phyloP scores from a whole-genome alignment of 1,284 basidiomycete genomes.

The Sporisorium scitamineum region DNA sequence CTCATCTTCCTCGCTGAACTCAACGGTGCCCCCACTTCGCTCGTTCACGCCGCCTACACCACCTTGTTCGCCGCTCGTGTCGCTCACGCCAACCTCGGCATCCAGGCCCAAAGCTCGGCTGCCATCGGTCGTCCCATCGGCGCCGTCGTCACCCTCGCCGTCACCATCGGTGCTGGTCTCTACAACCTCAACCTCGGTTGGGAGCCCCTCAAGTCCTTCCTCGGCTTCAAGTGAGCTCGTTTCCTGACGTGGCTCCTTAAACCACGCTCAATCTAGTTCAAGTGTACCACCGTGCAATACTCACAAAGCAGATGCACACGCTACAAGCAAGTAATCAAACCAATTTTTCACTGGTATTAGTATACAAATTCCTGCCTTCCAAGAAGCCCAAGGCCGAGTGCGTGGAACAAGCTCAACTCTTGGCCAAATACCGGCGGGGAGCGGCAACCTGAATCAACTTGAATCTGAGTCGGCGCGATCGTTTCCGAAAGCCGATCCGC shows the following conservation, averaged over 20 bases:
- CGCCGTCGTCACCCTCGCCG: constrained; percentile 48
- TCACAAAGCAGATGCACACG: constrained; percentile 1
- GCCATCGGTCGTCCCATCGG: constrained; percentile 54
- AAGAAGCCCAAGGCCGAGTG: neutral
- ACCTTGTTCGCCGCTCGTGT: constrained; percentile 64
- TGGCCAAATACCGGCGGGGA: neutral
- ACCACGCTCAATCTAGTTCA: constrained; percentile 4
- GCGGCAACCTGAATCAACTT: neutral
- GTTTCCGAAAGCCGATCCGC: neutral
- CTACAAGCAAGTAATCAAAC: constrained; percentile 7
- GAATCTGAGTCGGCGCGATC: neutral
- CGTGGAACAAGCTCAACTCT: neutral
- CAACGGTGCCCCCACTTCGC: constrained; percentile 68
- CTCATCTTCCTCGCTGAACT: constrained; percentile 69
- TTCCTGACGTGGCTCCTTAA: neutral
- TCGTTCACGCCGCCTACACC: constrained; percentile 66
- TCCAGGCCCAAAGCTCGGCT: constrained; percentile 31
- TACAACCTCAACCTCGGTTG: constrained; percentile 68
- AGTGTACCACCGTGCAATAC: neutral
- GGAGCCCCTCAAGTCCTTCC: constrained; percentile 68
- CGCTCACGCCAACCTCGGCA: constrained; percentile 56
- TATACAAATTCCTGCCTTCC: constrained; percentile 11
- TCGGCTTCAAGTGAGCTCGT: constrained; percentile 62
- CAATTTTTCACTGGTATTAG: constrained; percentile 4
- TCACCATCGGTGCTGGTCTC: constrained; percentile 59